Conservation (phyloP, 2,329 filamentous ascomycete species). For the Thielaviopsis cerberus region DNA sequence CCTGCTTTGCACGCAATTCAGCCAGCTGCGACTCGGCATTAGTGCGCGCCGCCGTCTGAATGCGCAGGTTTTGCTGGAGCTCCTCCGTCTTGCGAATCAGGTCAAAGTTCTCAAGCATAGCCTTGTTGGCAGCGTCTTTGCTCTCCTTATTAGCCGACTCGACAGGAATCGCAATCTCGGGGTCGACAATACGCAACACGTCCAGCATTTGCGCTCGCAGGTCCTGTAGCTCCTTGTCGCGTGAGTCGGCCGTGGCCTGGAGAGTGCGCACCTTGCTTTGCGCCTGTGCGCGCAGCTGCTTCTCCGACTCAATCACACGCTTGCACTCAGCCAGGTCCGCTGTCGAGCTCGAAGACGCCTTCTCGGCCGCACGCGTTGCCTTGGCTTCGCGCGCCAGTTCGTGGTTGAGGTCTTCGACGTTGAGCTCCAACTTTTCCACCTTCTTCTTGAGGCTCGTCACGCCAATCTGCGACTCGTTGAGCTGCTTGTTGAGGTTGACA, state of each 20-base stretch:
- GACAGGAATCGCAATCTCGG: constrained; percentile 46
- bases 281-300: constrained; percentile 66
- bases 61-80: constrained; percentile 69
- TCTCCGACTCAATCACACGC: constrained; percentile 74
- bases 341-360: constrained; percentile 59
- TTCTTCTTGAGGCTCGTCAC: constrained; percentile 81
- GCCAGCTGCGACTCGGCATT: constrained; percentile 70
- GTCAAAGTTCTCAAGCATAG: constrained; percentile 58
- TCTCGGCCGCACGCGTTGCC: constrained; percentile 74
- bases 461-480: constrained; percentile 68
- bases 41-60: constrained; percentile 61
- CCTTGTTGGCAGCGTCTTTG: constrained; percentile 36
- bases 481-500: constrained; percentile 59
- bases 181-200: constrained; percentile 74
- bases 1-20: constrained; percentile 43
- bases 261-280: constrained; percentile 70
- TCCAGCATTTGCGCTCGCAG: constrained; percentile 62
- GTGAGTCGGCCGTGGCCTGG: constrained; percentile 59
- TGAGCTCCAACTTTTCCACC: constrained; percentile 77
- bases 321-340: constrained; percentile 79
- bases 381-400: constrained; percentile 83
- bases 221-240: constrained; percentile 64
- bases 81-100: constrained; percentile 73
- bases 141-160: constrained; percentile 31
- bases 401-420: constrained; percentile 78